phyloP scores from a whole-genome alignment of 108 stramenopile genomes.

The Mediolabrus comicus region DNA sequence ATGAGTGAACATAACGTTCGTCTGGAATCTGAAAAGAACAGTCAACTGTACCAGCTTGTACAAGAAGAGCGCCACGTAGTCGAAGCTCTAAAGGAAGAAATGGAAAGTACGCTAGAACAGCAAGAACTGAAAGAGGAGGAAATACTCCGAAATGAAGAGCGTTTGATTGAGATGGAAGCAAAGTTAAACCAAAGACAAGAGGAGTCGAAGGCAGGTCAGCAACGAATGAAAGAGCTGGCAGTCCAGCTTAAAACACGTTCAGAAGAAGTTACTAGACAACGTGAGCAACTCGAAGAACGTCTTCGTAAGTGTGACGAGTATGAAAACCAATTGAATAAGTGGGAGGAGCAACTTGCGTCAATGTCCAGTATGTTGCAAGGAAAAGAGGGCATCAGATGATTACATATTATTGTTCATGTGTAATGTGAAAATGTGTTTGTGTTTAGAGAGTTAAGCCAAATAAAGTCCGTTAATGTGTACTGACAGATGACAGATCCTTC shows the following conservation, averaged over 20 bases:
- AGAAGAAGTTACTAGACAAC: conserved; percentile 36
- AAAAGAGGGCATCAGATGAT: conserved; percentile 1
- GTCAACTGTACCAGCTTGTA: conserved; percentile 17
- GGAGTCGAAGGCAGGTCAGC: conserved; percentile 24
- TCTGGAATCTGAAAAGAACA: conserved; percentile 31
- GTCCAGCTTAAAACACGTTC: conserved; percentile 37
- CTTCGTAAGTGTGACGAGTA: conserved; percentile 31
- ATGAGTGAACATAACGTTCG: conserved; percentile 19
- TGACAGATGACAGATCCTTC: too few relatives aligned
- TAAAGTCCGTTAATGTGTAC: neutral
- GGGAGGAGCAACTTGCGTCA: conserved; percentile 42
- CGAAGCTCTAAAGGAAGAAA: conserved; percentile 29
- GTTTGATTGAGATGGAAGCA: conserved; percentile 25
- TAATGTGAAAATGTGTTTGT: neutral
- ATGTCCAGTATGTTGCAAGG: conserved; percentile 28
- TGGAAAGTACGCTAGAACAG: conserved; percentile 16
- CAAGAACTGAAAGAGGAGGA: conserved; percentile 40
- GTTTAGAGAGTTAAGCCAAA: neutral
- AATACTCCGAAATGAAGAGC: conserved; percentile 16
- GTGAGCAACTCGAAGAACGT: conserved; percentile 30
- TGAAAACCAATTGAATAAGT: conserved; percentile 29
- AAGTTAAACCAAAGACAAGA: conserved; percentile 28
- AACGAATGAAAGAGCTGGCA: conserved; percentile 37
- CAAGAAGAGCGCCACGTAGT: conserved; percentile 19
- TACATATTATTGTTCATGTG: neutral